Base-by-base conservation (phyloP, 2,329 filamentous ascomycete species). In the Myriosclerotinia duriaeana region DNA sequence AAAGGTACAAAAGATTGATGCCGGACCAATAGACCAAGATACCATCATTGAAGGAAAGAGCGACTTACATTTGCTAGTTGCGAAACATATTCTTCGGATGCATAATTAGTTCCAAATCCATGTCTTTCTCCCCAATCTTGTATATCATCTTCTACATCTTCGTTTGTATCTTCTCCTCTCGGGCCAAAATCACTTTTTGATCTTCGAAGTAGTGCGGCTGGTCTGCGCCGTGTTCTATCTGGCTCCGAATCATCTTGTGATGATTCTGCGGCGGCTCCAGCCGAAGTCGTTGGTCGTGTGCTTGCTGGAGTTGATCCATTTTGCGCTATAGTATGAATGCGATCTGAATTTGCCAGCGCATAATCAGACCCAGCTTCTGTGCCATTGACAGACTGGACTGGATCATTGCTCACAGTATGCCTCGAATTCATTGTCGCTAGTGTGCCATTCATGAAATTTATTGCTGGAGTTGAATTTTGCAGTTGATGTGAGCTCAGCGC, bases 91-190 rank as follows among this genome's bases (percentile, higher is more conserved):
- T 91, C 88, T 69, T 87, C 86, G 15, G 86, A 89, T 67, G 86
- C 86, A 76, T 91, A 87, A 76, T 91, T 88, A 70, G 88, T 86
- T 72, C 90, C 88, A 84, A 89, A 91, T 63, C 89, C 89, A 79
- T 92, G 89, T 67, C 89, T 82, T 80, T 76, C 74, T 53, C 76
- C 76, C 75, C 75, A 77, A 64, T 72, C 74, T 66, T 74, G 71
- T 59, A 69, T 69, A 15, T 74, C 72, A 20, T 73, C 71, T 26
- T 75, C 74, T 26, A 64, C 60, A 46, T 69, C 59, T 22, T 68
- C 70, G 44, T 73, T 70, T 50, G 53, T 40, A 52, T 75, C 73
- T 56, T 80, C 78, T 67, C 78, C 78, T 67, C 75, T 71, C 34
- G 82, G 79, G 50, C 81, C 81, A 77, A 81, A 82, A 70, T 87